Percentiles rank a stretch among this genome's conserved stretches.
phyloP scores from a whole-genome alignment of 2,329 filamentous ascomycete species.

The Zasmidium angulare region DNA sequence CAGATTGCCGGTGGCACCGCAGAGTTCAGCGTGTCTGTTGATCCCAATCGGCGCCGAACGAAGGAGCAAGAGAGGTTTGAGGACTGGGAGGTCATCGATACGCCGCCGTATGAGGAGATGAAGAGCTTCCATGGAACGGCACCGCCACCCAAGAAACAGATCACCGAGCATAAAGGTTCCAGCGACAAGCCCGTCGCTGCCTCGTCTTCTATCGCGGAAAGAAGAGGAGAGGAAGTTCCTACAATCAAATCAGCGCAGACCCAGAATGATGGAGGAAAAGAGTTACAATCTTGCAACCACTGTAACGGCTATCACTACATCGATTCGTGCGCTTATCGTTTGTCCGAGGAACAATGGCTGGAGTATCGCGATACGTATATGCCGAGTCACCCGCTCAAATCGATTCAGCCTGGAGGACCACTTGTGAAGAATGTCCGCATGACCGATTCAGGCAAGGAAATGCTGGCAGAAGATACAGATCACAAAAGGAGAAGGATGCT shows the following conservation, averaged over 20 bases:
- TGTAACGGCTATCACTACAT: background rate
- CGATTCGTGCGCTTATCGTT: background rate
- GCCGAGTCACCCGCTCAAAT: background rate
- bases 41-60: background rate
- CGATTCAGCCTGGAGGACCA: background rate
- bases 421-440: background rate
- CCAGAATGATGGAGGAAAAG: background rate
- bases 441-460: background rate
- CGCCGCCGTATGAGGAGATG: background rate
- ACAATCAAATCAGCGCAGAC: background rate
- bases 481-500: background rate
- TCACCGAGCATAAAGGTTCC: background rate
- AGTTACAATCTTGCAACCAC: background rate
- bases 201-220: background rate
- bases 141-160: background rate
- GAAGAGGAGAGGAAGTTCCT: background rate
- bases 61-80: background rate
- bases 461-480: background rate
- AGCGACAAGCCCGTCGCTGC: background rate
- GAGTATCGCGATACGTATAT: background rate
- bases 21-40: background rate
- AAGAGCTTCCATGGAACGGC: background rate
- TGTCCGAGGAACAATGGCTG: background rate
- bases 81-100: background rate
- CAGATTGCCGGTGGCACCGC: background rate